Percentiles rank a stretch among this genome's conserved stretches.
Evolutionary conservation across 345 rosid genomes (phyloP).

Genomic region (Psidium friedrichsthalianum): DNA sequence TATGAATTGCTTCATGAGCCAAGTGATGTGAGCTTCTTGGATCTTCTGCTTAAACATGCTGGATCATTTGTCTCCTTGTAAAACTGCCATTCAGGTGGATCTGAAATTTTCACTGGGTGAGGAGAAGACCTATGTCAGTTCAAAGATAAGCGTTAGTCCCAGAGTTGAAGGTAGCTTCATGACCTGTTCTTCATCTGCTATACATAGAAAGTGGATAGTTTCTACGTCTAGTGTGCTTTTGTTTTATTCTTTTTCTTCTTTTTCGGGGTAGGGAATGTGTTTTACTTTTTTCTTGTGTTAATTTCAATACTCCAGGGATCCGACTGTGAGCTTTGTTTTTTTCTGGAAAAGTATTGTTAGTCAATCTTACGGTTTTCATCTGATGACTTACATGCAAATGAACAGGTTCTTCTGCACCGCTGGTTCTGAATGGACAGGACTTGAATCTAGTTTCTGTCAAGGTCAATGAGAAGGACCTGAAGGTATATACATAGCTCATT

Average conservation of each 20-base stretch:
- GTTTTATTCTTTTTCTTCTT: not conserved
- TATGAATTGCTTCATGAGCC: conserved; percentile 13
- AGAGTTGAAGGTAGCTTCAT: conserved; percentile 64
- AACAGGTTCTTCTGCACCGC: conserved; percentile 58
- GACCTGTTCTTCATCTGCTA: not conserved
- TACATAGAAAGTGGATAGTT: not conserved
- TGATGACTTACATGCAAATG: not conserved
- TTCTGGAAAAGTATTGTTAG: not conserved
- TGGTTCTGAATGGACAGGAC: conserved; percentile 80
- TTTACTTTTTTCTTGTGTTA: not conserved
- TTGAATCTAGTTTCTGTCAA: conserved; percentile 69
- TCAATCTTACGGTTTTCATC: not conserved
- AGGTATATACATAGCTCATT: conserved; percentile 30
- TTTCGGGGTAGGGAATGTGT: not conserved
- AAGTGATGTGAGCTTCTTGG: not conserved
- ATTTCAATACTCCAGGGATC: not conserved
- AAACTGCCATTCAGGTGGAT: conserved; percentile 50
- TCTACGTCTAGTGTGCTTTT: not conserved
- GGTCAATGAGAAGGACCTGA: conserved; percentile 50
- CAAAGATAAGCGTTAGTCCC: conserved; percentile 63
- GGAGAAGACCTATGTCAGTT: conserved; percentile 86
- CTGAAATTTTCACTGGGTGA: conserved; percentile 77
- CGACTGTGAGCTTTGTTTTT: not conserved
- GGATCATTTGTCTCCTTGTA: not conserved
- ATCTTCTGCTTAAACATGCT: not conserved